Conservation (phyloP, 176 grass and related monocot genomes). For the Musa itinerans region DNA sequence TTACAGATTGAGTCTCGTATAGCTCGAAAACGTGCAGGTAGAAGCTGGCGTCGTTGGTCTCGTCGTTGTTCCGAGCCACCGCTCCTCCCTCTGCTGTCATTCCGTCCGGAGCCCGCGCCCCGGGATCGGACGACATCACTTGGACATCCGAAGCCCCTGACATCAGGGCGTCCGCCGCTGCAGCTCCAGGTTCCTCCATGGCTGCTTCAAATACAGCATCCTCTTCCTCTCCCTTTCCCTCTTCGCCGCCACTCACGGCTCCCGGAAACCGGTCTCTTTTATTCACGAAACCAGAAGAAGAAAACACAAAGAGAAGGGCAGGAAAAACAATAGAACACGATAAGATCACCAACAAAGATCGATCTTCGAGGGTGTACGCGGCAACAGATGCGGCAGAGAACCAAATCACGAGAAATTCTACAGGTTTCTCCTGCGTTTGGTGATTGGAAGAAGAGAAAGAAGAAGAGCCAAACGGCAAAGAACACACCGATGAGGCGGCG, state of each 20-base stretch:
- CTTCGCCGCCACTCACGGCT: background rate
- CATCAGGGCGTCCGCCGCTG: background rate
- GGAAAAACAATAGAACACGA: background rate
- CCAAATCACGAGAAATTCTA: background rate
- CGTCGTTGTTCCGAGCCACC: constrained; percentile 7
- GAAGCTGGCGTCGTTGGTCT: background rate
- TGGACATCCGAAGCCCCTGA: constrained; percentile 7
- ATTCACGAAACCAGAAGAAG: background rate
- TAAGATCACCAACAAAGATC: background rate
- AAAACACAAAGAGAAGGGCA: background rate
- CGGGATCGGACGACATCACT: constrained; percentile 18
- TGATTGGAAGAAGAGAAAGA: background rate
- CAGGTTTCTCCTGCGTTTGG: background rate
- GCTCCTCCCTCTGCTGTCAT: constrained; percentile 10
- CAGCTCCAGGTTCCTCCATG: constrained; percentile 9
- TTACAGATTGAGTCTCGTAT: constrained; percentile 25
- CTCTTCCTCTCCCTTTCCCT: background rate
- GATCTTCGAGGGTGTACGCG: background rate
- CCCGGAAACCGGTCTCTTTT: background rate
- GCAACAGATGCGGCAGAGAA: background rate
- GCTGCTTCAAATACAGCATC: constrained; percentile 17
- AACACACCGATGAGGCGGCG: background rate
- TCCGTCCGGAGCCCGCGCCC: constrained; percentile 19
- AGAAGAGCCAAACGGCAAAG: background rate
- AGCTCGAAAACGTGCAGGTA: constrained; percentile 17